Evolutionary conservation across 2,329 filamentous ascomycete species (phyloP).

Genomic region (Aspergillus sp.): DNA sequence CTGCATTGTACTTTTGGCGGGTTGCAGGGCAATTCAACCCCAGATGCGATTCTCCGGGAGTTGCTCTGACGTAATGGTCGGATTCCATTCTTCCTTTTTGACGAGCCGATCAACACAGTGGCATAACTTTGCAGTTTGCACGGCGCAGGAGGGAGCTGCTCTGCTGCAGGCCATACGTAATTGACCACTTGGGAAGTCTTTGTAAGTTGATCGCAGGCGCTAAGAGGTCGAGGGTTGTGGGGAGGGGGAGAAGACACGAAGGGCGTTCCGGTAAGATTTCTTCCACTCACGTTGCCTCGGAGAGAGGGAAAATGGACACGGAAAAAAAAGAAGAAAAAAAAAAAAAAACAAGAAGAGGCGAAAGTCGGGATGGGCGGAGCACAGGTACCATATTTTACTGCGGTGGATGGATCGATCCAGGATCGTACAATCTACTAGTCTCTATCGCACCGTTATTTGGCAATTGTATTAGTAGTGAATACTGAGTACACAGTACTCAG

Average conservation of each 20-base stretch:
- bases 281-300: not conserved
- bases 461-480: too few relatives aligned
- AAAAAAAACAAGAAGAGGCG: not conserved
- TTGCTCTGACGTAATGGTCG: not conserved
- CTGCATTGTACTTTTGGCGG: not conserved
- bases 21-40: not conserved
- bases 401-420: not conserved
- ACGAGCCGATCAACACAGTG: not conserved
- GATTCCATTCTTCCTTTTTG: not conserved
- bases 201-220: not conserved
- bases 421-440: not conserved
- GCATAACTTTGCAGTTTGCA: not conserved
- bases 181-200: not conserved
- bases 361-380: too few relatives aligned
- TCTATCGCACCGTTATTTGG: not conserved
- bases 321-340: not conserved
- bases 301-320: not conserved
- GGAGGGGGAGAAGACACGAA: not conserved
- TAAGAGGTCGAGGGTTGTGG: not conserved
- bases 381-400: not conserved
- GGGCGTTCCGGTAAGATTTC: not conserved
- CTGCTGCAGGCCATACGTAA: not conserved
- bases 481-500: too few relatives aligned
- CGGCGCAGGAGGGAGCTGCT: not conserved
- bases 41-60: not conserved